Base-by-base conservation (phyloP, 176 grass and related monocot species). In the Juncus inflexus region DNA sequence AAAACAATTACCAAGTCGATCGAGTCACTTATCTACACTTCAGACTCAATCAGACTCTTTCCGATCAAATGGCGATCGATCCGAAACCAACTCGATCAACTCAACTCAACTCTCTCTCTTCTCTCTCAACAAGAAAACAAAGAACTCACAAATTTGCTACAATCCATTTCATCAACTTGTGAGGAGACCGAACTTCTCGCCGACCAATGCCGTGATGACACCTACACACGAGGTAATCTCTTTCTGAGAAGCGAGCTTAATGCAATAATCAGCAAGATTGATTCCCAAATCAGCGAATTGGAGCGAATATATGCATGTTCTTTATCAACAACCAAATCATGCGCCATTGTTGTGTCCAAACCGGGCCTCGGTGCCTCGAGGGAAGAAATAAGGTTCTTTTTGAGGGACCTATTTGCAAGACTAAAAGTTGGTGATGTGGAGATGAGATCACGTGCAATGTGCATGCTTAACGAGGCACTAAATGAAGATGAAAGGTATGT, bases 161-260 rank as follows among this genome's bases (percentile, higher is more conserved):
- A 63, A 9, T 58, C 39, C 9, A 68, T 83, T 3, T 50, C 40
- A 54, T 87, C 39, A 62, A 78, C 80, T 0, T 69, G 70, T 0
- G 1, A 60, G 0, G 75, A 62, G n/a, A 71, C 75, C 36, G 67
- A 35, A 41, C 55, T 67, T 67, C 61, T 94, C 54, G 86, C 84
- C 38, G 55, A 67, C 14, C 76, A 76, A 60, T 90, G 95, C 77
- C 59, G 68, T 60, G 85, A 84, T 3, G 42, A 83, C 41, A 68
- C 77, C 35, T 94, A 92, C 37, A 65, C 52, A 6, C 85, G 95
- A 37, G 95, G 89, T 6, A 99, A 90, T 83, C 89, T 94, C 13
- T 90, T 84, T 12, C 83, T 99, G 35, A 79, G 78, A 63, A 99
- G 95, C 43, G 85, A 92, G 49, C 95, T 99, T 5, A 90, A 94